These are phyloP conservation scores for Boletus edulis DNA, from an alignment of 768 basidiomycete species.

Conservation along the genomic window DNA sequence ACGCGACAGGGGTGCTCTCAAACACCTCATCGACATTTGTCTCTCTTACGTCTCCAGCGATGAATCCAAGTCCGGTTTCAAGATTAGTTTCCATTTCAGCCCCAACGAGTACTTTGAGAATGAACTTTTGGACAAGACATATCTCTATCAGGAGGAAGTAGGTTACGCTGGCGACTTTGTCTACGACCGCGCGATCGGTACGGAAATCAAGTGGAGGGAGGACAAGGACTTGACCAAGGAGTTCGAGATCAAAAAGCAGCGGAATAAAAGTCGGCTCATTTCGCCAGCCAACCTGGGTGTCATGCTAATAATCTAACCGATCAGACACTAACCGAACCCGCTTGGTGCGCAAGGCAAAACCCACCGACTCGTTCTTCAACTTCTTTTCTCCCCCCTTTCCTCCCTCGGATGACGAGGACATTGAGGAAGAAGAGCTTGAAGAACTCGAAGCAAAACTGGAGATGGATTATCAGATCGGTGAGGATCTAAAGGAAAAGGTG, in stretches of 20 bases:
- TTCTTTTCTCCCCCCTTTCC: constrained; percentile 88
- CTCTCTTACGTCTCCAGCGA: constrained; percentile 70
- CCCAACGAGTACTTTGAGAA: constrained; percentile 90
- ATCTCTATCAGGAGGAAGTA: constrained; percentile 88
- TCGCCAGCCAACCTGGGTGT: neutral
- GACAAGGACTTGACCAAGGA: constrained; percentile 97
- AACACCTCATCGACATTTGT: constrained; percentile 75
- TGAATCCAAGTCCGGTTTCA: constrained; percentile 85
- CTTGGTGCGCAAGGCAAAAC: constrained; percentile 80
- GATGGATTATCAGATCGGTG: constrained; percentile 96
- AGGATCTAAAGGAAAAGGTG: constrained; percentile 96
- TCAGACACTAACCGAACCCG: constrained; percentile 83
- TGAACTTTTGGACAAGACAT: constrained; percentile 83
- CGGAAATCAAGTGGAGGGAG: constrained; percentile 95
- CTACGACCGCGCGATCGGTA: constrained; percentile 91
- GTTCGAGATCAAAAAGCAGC: constrained; percentile 98
- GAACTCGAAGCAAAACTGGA: constrained; percentile 93
- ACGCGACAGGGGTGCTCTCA: constrained; percentile 84
- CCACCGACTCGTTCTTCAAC: constrained; percentile 97
- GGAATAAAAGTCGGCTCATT: constrained; percentile 84
- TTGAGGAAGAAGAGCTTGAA: constrained; percentile 82
- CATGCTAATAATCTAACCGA: constrained; percentile 1
- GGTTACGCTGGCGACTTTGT: constrained; percentile 97
- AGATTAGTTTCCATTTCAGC: constrained; percentile 77
- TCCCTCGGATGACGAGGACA: constrained; percentile 67